These are phyloP conservation scores for Salvia rosmarinus DNA, from an alignment of 257 asterid genomes.

Conservation along the genomic window DNA sequence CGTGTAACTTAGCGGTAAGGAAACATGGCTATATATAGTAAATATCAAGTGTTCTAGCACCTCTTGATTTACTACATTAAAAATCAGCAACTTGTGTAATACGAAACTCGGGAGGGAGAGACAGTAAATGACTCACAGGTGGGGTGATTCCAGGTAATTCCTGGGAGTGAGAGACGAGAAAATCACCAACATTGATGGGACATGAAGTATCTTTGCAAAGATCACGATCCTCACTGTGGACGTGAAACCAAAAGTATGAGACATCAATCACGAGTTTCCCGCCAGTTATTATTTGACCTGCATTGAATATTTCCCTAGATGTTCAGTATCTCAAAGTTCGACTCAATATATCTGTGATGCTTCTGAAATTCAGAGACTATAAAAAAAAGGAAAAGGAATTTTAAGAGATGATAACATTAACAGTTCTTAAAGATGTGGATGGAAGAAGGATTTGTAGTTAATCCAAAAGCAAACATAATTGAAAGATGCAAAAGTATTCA, in stretches of 20 bases:
- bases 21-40: neutral
- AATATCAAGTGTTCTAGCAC: neutral
- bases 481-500: neutral
- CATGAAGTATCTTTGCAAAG: slow-evolving; percentile 80
- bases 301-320: slow-evolving; percentile 22
- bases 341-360: neutral
- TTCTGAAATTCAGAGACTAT: neutral
- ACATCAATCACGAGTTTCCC: slow-evolving; percentile 78
- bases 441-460: neutral
- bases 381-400: neutral
- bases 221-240: slow-evolving; percentile 59
- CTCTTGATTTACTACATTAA: no score
- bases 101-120: neutral
- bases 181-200: slow-evolving; percentile 74
- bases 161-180: slow-evolving; percentile 73
- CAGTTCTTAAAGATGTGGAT: neutral
- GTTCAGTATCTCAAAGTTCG: slow-evolving; percentile 14
- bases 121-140: slow-evolving; percentile 57
- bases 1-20: neutral
- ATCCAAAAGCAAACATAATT: neutral
- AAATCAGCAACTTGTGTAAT: neutral
- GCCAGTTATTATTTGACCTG: slow-evolving; percentile 60
- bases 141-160: slow-evolving; percentile 78
- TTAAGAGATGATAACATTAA: neutral
- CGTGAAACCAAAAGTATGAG: slow-evolving; percentile 49